phyloP scores from a whole-genome alignment of 2,329 filamentous ascomycete species.

The Canariomyces notabilis region DNA sequence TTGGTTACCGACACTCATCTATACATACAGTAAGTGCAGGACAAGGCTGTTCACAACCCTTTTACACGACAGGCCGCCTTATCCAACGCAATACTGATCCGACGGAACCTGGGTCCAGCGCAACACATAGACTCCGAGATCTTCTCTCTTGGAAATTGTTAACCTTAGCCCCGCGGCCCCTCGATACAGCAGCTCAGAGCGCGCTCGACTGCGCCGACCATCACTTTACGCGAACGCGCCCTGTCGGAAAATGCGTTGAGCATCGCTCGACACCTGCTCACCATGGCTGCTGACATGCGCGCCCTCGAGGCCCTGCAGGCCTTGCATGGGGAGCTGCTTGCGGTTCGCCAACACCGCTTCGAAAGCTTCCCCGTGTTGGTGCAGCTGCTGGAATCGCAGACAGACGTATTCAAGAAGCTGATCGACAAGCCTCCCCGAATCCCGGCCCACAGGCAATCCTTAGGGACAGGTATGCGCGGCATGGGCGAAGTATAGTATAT shows the following conservation, averaged over 20 bases:
- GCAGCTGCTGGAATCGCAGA: slow-evolving; percentile 61
- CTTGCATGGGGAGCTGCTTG: slow-evolving; percentile 79
- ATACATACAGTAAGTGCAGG: too few relatives aligned
- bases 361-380: slow-evolving; percentile 62
- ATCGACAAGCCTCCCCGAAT: slow-evolving; percentile 71
- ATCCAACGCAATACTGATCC: too few relatives aligned
- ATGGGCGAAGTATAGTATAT: neutral
- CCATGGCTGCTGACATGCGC: slow-evolving; percentile 70
- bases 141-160: neutral
- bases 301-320: slow-evolving; percentile 73
- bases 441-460: slow-evolving; percentile 65
- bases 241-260: slow-evolving; percentile 18
- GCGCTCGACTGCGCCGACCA: neutral
- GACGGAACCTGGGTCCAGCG: too few relatives aligned
- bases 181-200: neutral
- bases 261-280: slow-evolving; percentile 26
- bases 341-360: slow-evolving; percentile 63
- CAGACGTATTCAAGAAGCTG: slow-evolving; percentile 63
- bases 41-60: slow-evolving; percentile 14
- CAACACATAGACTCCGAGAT: too few relatives aligned
- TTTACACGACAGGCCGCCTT: neutral
- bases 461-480: slow-evolving; percentile 57
- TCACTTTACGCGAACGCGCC: slow-evolving; percentile 1
- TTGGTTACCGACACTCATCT: too few relatives aligned
- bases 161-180: neutral